Evolutionary conservation across 148 eudicot genomes (phyloP).

Genomic region (Camellia sinensis): DNA sequence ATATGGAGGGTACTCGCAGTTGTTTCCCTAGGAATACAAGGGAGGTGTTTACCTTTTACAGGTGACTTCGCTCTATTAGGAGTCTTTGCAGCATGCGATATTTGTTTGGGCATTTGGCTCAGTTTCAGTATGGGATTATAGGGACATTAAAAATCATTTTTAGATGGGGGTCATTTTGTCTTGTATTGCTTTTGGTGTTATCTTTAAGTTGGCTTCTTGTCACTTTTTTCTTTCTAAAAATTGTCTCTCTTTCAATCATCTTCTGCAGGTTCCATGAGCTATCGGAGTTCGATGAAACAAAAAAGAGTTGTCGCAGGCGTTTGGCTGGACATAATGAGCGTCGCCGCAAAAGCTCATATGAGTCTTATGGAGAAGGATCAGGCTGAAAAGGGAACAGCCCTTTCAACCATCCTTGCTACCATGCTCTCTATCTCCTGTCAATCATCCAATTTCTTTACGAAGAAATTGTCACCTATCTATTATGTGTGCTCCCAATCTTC

Average conservation of each 20-base stretch:
- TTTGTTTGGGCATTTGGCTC: too few species aligned
- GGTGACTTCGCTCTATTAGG: too few species aligned
- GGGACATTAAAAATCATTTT: too few species aligned
- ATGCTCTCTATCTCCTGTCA: conserved; percentile 89
- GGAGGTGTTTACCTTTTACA: too few species aligned
- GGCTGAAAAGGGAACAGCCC: neutral
- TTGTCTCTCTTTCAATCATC: neutral
- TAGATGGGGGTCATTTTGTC: too few species aligned
- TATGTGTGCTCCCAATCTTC: neutral
- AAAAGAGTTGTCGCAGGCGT: conserved; percentile 72
- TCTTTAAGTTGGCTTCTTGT: too few species aligned
- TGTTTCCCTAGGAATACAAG: too few species aligned
- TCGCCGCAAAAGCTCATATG: conserved; percentile 58
- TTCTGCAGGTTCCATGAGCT: conserved; percentile 55
- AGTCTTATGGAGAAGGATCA: conserved; percentile 35
- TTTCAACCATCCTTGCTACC: neutral
- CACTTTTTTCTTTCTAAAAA: neutral
- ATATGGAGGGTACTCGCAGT: too few species aligned
- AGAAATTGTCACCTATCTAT: neutral
- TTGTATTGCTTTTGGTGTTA: too few species aligned
- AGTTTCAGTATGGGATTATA: too few species aligned
- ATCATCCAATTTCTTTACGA: conserved; percentile 11
- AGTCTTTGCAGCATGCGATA: too few species aligned
- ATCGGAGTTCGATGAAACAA: conserved; percentile 62
- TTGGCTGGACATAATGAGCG: conserved; percentile 75